These are phyloP conservation scores for Clausena lansium DNA, from an alignment of 345 rosid species.

Conservation along the genomic window DNA sequence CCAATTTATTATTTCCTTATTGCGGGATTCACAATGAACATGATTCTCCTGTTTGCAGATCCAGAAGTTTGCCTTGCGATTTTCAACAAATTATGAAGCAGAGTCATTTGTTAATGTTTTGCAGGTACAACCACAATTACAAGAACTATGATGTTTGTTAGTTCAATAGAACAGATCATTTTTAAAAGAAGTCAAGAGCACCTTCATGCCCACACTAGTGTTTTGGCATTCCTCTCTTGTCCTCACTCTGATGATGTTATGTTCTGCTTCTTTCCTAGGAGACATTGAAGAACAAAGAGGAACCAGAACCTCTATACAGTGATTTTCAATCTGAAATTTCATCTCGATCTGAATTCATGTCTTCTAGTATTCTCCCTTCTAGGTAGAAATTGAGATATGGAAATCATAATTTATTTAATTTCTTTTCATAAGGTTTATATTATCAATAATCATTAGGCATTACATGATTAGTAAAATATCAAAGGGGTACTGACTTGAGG, in stretches of 20 bases:
- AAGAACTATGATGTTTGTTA: slow-evolving; percentile 4
- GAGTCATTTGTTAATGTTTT: slow-evolving; percentile 50
- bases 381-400: slow-evolving; percentile 38
- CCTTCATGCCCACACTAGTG: background rate
- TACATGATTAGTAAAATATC: background rate
- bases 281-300: slow-evolving; percentile 31
- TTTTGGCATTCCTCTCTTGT: slow-evolving; percentile 1
- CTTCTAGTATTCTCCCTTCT: slow-evolving; percentile 25
- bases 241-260: slow-evolving; percentile 13
- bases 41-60: slow-evolving; percentile 46
- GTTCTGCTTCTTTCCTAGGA: slow-evolving; percentile 39
- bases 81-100: slow-evolving; percentile 50
- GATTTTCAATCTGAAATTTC: slow-evolving; percentile 48
- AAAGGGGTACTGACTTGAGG: slow-evolving; percentile 11
- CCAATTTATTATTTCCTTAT: slow-evolving; percentile 4
- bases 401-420: background rate
- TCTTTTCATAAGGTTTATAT: background rate
- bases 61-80: slow-evolving; percentile 80
- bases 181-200: background rate
- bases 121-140: slow-evolving; percentile 42
- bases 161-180: background rate
- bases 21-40: background rate
- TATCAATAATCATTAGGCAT: background rate
- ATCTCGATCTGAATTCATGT: slow-evolving; percentile 42
- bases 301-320: slow-evolving; percentile 30